These are phyloP conservation scores for Pseudozyma pruni DNA, from an alignment of 1,284 basidiomycete species.

Conservation along the genomic window DNA sequence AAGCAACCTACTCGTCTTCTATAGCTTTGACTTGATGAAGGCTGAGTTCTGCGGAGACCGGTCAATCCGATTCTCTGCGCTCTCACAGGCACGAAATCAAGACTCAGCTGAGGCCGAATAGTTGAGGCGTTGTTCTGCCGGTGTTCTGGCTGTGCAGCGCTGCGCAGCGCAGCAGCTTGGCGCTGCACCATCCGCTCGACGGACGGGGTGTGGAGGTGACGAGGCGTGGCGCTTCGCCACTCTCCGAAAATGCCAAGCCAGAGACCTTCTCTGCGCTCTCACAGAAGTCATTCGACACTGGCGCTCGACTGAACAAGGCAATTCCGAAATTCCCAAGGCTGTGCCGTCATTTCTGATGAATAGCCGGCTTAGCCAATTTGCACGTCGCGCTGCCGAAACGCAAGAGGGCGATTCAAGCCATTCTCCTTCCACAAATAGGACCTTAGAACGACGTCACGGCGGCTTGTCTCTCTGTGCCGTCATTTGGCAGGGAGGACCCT, in stretches of 20 bases:
- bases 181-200: no score
- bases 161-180: constrained; percentile 7
- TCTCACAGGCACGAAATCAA: no score
- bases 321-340: background rate
- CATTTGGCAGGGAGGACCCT: no score
- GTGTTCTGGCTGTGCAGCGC: background rate
- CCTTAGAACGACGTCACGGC: constrained; percentile 1
- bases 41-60: background rate
- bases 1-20: background rate
- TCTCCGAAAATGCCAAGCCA: constrained; percentile 6
- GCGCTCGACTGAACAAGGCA: background rate
- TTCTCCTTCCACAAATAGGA: no score
- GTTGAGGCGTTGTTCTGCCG: background rate
- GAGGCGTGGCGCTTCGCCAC: background rate
- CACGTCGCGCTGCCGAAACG: background rate
- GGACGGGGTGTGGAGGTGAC: constrained; percentile 30
- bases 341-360: no score
- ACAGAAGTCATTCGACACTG: background rate
- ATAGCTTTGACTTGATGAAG: background rate
- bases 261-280: background rate
- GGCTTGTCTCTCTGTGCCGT: background rate
- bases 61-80: background rate
- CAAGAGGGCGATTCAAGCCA: no score
- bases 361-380: background rate
- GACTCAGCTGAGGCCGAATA: background rate